Evolutionary conservation across 2,329 filamentous ascomycete genomes (phyloP), one percentile per base, ranked within the genome.

Genomic region (Xylariaceae sp.): DNA sequence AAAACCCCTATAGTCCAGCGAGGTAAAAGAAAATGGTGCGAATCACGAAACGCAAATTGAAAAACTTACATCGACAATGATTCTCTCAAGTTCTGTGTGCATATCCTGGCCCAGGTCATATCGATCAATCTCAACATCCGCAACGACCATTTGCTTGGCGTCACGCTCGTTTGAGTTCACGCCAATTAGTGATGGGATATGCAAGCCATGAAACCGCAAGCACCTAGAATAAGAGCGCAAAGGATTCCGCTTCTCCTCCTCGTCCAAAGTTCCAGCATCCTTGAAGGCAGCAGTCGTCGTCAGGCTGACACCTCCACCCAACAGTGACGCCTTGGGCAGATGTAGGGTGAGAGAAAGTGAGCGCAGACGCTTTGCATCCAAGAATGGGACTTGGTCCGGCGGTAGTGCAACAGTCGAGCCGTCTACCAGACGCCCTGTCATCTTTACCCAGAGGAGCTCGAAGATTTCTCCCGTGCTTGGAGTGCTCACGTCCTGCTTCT

Each of bases 111-210:
- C 57, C 10, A 66, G 66, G 38, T 71, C 64, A 42, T 78, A 74
- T 46, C 72, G 70, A 50, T 89, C 84, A 45, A 90, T 71, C 66
- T 82, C 80, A 11, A 89, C 66, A 50, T 80, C 85, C 10, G 81
- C 77, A 14, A 87, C 70, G 1, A 90, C 78, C 47, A 86, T 78
- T 70, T 91, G 88, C 69, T 83, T 87, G 3, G 76, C 78, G 34
- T 71, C 58, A 56, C 88, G 74, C 75, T 92, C 88, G 61, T 90
- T 87, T 18, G 73, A 68, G 62, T 92, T 90, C 28, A 92, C 80
- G 1, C 88, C 88, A 43, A 92, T 81, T 45, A 92, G 67, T 31
- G 82, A 84, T 22, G 87, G 85, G 10, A 90, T 75, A 36, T 76
- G 77, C 46, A 91, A 66, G 17, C 79, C 76, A 43, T 78, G 75